These are phyloP conservation scores for Sphenostylis stenocarpa DNA, from an alignment of 306 rosid species.

Conservation along the genomic window DNA sequence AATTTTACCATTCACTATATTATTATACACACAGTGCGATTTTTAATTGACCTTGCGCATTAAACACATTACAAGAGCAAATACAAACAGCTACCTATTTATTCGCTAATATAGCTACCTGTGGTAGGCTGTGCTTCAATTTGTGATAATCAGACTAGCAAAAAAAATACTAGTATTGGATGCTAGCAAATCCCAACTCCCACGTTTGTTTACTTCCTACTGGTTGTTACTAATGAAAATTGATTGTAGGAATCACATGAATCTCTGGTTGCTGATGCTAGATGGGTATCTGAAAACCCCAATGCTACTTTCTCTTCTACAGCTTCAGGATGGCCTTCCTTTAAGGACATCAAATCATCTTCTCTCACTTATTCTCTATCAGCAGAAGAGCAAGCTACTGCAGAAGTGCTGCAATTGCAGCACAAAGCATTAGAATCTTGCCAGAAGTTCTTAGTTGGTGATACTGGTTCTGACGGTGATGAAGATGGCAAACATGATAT, in stretches of 20 bases:
- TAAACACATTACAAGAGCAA: background rate
- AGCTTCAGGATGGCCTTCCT: slow-evolving; percentile 44
- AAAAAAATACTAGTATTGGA: background rate
- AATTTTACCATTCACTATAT: background rate
- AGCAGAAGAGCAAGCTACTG: slow-evolving; percentile 33
- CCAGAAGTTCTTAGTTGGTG: slow-evolving; percentile 41
- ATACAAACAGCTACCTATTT: background rate
- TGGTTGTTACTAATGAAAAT: background rate
- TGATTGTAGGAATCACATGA: slow-evolving; percentile 28
- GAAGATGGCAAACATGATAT: slow-evolving; percentile 26
- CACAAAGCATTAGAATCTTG: slow-evolving; percentile 47
- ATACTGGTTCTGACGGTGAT: slow-evolving; percentile 38
- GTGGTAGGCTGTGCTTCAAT: background rate
- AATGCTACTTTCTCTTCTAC: slow-evolving; percentile 18
- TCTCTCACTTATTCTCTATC: slow-evolving; percentile 15
- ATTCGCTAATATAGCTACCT: background rate
- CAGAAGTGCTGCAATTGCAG: slow-evolving; percentile 46
- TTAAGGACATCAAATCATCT: slow-evolving; percentile 31
- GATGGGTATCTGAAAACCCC: slow-evolving; percentile 30
- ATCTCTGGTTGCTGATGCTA: slow-evolving; percentile 28
- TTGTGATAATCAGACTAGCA: background rate
- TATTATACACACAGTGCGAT: background rate
- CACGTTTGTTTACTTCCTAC: background rate
- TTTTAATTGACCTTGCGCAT: background rate
- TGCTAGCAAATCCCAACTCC: background rate